Evolutionary conservation across 345 rosid genomes (phyloP), one percentile per base, ranked within the genome.

Genomic region (Combretum micranthum): DNA sequence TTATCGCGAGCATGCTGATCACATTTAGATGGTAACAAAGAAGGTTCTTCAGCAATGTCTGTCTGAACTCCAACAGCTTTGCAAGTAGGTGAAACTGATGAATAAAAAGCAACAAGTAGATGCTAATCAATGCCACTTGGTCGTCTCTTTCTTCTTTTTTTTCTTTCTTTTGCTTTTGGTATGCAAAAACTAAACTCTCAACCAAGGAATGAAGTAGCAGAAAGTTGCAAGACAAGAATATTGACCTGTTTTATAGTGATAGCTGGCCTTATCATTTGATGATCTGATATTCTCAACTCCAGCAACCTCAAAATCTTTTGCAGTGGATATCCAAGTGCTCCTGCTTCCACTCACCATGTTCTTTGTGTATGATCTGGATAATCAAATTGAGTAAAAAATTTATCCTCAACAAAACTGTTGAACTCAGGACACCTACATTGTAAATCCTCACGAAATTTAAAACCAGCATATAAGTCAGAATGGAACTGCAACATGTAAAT

Each of bases 21-120:
- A 57, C 53, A 53, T 3, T 52, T 52, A 25, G 39, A 64, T 37
- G 44, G 52, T 50, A 44, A 13, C 20, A 21, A 49, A 46, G 50
- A 20, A 53, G 49, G 42, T 51, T 50, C 76, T 44, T 19, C 56
- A 57, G 44, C 56, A 57, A 55, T 51, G n/a, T 78, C 86, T 4
- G 86, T 75, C 62, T 88, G 97, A 68, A 92, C 78, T 75, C 95
- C 96, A 50, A 71, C 64, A 47, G 75, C 72, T 75, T 68, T 76
- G 56, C 67, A 75, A 18, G 84, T 77, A 69, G 78, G 69, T 74
- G 64, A 67, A 67, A 60, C 82, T 73, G 69, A 50, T 64, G 46
- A 68, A 37, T 44, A 13, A 47, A 17, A 60, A 37, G 58, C 32
- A 22, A 55, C 4, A 42, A 16, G 44, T 1, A 60, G 11, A 56